Evolutionary conservation across 2,329 filamentous ascomycete genomes (phyloP), one percentile per base, ranked within the genome.

Genomic region (Pestalotiopsis fici): DNA sequence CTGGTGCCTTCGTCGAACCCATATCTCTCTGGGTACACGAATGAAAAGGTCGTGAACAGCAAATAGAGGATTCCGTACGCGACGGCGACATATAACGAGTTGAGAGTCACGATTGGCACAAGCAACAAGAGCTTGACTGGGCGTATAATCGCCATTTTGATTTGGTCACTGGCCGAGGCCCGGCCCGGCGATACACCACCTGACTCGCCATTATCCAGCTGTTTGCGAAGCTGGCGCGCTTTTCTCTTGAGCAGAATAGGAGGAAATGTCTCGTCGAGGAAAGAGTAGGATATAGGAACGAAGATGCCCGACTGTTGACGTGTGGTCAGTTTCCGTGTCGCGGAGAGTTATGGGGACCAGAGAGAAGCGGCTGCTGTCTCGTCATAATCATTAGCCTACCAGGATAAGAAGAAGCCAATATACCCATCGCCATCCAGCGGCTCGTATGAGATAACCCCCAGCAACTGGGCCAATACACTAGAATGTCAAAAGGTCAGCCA

Each of bases 41-140:
- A 74, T 0, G 83, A 81, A 66, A 88, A 85, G 1, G 86, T 87
- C 27, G 63, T 59, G 23, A 65, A 37, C n/a, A 88, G 76, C 1
- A 79, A 83, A 73, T 88, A 90, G 0, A 89, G 72, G 54, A 87
- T 84, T 1, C 86, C 87, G 70, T 88, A 90, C 0, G 85, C 78
- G 37, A 89, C 77, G 9, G 86, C 86, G 64, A 87, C 82, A 67
- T 88, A 88, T 1, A 88, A 69, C 0, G 85, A 82, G 27, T 87
- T 79, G n/a, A 83, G 71, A 3, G 86, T 81, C 12, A 87, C 77
- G 65, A 86, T 85, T 7, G 84, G 87, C 2, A 81, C 86, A 6
- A 80, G 80, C 69, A 89, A 74, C 3, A 92, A 83, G 73, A 92
- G 84, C 71, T 85, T 85, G 23, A 77, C 66, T 47, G 79, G 82